phyloP scores from a whole-genome alignment of 106 monocot genomes.

The Allium cepa region DNA sequence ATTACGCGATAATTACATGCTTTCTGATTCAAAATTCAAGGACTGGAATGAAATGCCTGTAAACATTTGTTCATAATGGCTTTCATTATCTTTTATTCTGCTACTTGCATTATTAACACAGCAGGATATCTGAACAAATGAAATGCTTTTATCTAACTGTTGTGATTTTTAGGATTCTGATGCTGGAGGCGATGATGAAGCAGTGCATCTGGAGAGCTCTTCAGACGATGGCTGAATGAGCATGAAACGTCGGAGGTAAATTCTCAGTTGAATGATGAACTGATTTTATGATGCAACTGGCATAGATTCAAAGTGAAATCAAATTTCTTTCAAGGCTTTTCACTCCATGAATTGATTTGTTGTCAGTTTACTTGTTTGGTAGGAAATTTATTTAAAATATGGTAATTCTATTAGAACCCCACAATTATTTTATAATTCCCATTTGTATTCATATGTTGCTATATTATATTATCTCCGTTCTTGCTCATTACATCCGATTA shows the following conservation, averaged over 20 bases:
- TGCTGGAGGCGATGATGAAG: constrained; percentile 6
- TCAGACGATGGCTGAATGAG: constrained; percentile 3
- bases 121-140: neutral
- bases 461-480: too few species aligned
- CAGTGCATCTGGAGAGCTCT: constrained; percentile 27
- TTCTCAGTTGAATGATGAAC: neutral
- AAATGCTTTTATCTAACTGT: constrained; percentile 1
- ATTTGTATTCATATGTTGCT: too few species aligned
- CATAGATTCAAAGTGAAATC: neutral
- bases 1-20: constrained; percentile 74
- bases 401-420: too few species aligned
- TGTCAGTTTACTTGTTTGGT: too few species aligned
- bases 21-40: constrained; percentile 73
- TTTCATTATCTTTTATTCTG: neutral
- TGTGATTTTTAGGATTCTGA: constrained; percentile 33
- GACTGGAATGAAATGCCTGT: constrained; percentile 92
- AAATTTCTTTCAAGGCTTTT: too few species aligned
- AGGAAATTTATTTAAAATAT: too few species aligned
- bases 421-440: too few species aligned
- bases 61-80: constrained; percentile 2
- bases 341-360: too few species aligned
- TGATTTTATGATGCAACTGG: neutral
- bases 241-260: neutral
- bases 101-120: neutral
- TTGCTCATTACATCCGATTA: too few species aligned